Percentiles rank a stretch among this genome's conserved stretches.
Conservation (phyloP, 75 land plant species). For the Cunninghamia lanceolata region DNA sequence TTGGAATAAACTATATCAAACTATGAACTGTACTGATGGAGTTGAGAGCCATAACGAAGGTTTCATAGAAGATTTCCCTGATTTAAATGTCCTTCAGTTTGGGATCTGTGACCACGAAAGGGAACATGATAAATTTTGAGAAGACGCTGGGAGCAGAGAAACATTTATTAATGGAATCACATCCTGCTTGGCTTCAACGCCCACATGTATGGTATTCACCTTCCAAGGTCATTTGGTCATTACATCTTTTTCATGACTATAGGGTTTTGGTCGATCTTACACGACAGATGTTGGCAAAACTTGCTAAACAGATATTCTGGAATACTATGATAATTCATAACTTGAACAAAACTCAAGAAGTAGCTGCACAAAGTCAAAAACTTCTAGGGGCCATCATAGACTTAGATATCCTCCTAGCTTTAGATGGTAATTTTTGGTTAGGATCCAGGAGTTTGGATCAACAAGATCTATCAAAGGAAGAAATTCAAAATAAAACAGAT, state of each 20-base stretch:
- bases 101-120: constrained; percentile 11
- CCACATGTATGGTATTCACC: too few species aligned
- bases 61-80: constrained; percentile 85
- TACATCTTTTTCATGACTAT: constrained; percentile 66
- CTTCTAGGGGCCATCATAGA: constrained; percentile 69
- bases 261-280: too few species aligned
- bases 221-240: constrained; percentile 48
- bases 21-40: too few species aligned
- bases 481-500: too few species aligned
- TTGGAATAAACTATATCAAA: too few species aligned
- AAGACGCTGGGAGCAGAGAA: constrained; percentile 12
- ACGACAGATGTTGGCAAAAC: constrained; percentile 78
- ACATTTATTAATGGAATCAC: constrained; percentile 31
- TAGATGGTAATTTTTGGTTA: constrained; percentile 76
- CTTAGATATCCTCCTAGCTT: constrained; percentile 67
- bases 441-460: constrained; percentile 61
- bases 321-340: constrained; percentile 43
- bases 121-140: background rate
- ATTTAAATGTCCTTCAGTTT: constrained; percentile 37
- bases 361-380: too few species aligned
- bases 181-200: constrained; percentile 25
- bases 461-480: constrained; percentile 18
- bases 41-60: constrained; percentile 96
- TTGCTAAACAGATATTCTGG: constrained; percentile 70
- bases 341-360: too few species aligned